Percentiles rank a stretch among this genome's conserved stretches.
These are phyloP conservation scores for Alternaria sp. DNA, from an alignment of 2,329 filamentous ascomycete species.

Conservation along the genomic window DNA sequence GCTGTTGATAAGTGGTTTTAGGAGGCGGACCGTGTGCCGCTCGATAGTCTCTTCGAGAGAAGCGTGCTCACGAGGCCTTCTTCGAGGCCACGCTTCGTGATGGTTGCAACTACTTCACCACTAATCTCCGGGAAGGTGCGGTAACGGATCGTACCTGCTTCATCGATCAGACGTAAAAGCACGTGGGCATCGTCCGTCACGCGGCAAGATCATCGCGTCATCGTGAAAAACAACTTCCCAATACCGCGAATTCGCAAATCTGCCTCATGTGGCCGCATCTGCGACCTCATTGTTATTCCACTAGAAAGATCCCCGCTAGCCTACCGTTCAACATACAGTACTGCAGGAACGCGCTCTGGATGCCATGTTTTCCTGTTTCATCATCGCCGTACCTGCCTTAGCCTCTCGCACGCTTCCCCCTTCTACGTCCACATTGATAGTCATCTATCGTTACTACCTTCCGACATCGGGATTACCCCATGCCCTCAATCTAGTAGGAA, in stretches of 20 bases:
- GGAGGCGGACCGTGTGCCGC: constrained; percentile 1
- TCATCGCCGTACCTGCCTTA: constrained; percentile 17
- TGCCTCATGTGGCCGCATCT: constrained; percentile 4
- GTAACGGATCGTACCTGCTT: not conserved
- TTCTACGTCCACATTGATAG: not conserved
- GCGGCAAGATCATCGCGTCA: not conserved
- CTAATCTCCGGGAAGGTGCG: not conserved
- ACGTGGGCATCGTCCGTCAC: not conserved
- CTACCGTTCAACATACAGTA: not conserved
- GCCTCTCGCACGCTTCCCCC: not conserved
- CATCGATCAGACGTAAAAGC: not conserved
- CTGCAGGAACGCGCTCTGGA: constrained; percentile 11
- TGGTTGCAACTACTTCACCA: not conserved
- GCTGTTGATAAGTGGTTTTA: not conserved
- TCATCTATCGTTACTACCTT: not conserved
- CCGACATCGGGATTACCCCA: not conserved
- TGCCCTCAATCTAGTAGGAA: not conserved
- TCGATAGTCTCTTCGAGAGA: not conserved
- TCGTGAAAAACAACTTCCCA: not conserved
- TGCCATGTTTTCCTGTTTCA: constrained; percentile 1
- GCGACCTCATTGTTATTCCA: constrained; percentile 3
- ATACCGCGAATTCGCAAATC: not conserved
- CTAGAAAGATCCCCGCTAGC: not conserved
- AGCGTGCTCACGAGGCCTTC: not conserved
- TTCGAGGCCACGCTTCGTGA: not conserved